A percentile compares a stretch with the other conserved stretches of the same genome.
These are phyloP conservation scores for Aegilops longissima DNA, from an alignment of 176 grass and related monocot species.

Conservation along the genomic window DNA sequence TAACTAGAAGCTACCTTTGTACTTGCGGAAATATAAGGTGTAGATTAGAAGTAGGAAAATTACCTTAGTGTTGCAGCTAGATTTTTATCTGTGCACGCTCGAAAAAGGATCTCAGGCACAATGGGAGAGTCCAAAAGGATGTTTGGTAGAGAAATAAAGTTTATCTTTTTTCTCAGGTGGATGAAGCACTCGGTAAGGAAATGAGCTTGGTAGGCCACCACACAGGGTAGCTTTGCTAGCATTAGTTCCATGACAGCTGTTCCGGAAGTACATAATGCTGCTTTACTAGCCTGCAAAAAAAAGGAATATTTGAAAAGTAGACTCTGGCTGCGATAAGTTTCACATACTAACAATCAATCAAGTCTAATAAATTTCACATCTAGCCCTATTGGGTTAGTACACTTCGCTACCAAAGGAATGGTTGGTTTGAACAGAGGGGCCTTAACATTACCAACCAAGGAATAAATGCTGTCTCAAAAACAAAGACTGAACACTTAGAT, in stretches of 20 bases:
- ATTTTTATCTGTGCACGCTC: slow-evolving; percentile 57
- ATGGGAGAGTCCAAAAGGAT: slow-evolving; percentile 76
- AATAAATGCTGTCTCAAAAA: slow-evolving; percentile 1
- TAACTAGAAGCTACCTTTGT: background rate
- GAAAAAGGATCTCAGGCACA: slow-evolving; percentile 91
- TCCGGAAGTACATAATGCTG: slow-evolving; percentile 88
- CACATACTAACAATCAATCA: background rate
- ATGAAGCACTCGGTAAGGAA: slow-evolving; percentile 88
- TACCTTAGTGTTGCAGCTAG: slow-evolving; percentile 66
- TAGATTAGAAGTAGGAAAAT: slow-evolving; percentile 13
- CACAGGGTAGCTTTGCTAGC: slow-evolving; percentile 70
- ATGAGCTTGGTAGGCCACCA: slow-evolving; percentile 91
- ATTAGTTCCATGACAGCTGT: slow-evolving; percentile 91
- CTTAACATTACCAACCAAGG: background rate
- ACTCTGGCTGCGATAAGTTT: slow-evolving; percentile 10
- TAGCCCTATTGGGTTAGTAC: background rate
- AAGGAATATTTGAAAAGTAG: background rate
- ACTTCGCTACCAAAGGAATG: background rate
- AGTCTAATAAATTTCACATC: background rate
- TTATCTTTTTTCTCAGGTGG: slow-evolving; percentile 65
- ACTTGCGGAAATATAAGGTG: background rate
- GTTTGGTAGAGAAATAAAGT: slow-evolving; percentile 91
- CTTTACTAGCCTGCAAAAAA: slow-evolving; percentile 81
- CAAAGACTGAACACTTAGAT: background rate
- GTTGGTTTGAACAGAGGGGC: background rate